Evolutionary conservation across 2,329 filamentous ascomycete genomes (phyloP), one percentile per base, ranked within the genome.

Genomic region (Blumeriella jaapii): DNA sequence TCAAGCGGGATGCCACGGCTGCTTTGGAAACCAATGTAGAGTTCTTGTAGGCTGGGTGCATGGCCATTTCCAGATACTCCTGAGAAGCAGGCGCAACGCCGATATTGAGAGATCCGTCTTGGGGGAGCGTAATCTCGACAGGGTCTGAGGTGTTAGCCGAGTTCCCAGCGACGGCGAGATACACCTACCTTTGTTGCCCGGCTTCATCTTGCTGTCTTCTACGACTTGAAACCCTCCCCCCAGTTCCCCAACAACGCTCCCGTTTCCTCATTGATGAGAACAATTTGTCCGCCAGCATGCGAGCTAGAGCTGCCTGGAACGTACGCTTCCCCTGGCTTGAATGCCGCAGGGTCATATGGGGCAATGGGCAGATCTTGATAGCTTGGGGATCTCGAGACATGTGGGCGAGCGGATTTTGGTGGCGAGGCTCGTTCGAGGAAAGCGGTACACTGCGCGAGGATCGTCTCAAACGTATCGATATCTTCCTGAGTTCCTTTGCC

Each of bases 381-480:
- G 48, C 19, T 57, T 47, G 31, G 55, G 47, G 36, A 59, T 28
- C 47, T 50, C 10, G 28, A 36, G 20, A 38, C 42, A 7, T 39
- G 34, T 14, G 50, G 39, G 8, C 45, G 43, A 10, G 47, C 42
- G 20, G 40, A 40, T 34, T 42, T 48, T 15, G 54, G 55, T 5
- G 82, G 75, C 25, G 78, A 67, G 7, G 83, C 79, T 28, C 86
- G 76, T 59, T 96, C 89, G 4, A 94, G 71, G 58, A 98, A 96
- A 2, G 89, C 84, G 2, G 89, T 96, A 60, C 89, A 96, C 61
- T 96, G 86, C n/a, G 89, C 89, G 32, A 96, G 69, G 46, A 96
- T 96, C 3, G 89, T 95, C 65, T 96, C 89, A 53, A 95, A 96
- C 1, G 89, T 96, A 55, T 95, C 86, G 26, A 93, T 69, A 57